Evolutionary conservation across 192 early-diverging fungal species (phyloP).

Genomic region (Mortierella alpina): DNA sequence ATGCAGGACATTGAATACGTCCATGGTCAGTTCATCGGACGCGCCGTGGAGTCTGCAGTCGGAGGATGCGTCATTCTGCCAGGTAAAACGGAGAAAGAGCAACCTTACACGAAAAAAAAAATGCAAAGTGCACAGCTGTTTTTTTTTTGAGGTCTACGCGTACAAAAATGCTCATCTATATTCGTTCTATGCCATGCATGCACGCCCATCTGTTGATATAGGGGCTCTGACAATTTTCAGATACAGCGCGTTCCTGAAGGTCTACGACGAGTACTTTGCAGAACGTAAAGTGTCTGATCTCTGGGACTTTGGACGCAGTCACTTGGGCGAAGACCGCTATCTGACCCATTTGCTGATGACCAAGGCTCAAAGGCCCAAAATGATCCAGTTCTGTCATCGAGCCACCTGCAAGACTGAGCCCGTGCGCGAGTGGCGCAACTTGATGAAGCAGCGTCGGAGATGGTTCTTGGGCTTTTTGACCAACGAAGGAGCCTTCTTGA

Average conservation of each 20-base stretch:
- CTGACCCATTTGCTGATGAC: conserved; percentile 61
- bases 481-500: conserved; percentile 57
- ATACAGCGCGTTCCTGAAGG: conserved; percentile 24
- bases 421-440: conserved; percentile 43
- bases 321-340: conserved; percentile 63
- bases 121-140: background rate
- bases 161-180: background rate
- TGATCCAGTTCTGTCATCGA: conserved; percentile 52
- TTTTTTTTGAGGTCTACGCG: no score
- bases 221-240: conserved; percentile 25
- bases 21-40: conserved; percentile 50
- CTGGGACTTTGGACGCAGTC: conserved; percentile 53
- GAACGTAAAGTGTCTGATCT: conserved; percentile 47
- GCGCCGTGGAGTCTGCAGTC: conserved; percentile 49
- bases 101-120: background rate
- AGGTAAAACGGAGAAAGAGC: conserved; percentile 18
- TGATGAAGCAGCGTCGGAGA: conserved; percentile 59
- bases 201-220: background rate
- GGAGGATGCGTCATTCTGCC: conserved; percentile 55
- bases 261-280: conserved; percentile 60
- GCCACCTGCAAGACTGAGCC: conserved; percentile 62
- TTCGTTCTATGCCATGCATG: background rate
- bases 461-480: conserved; percentile 60
- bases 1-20: conserved; percentile 63
- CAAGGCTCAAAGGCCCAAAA: conserved; percentile 28